Base-by-base conservation (phyloP, 805 yeast species). In the Starmerella stigmatis region DNA sequence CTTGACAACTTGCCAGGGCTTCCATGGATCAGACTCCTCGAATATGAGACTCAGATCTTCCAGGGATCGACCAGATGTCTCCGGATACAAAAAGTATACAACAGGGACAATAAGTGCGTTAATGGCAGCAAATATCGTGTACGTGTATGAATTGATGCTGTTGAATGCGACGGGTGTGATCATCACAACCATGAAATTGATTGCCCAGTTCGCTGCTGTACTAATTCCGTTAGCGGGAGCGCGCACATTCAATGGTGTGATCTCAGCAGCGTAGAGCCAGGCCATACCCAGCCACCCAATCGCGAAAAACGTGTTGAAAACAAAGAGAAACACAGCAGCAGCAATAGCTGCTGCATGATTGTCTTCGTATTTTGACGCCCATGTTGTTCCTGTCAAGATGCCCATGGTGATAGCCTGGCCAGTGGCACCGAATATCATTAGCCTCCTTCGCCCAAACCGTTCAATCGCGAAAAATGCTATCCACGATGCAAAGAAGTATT, bases 121-220 rank as follows among this genome's bases (percentile, higher is more conserved):
- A 56, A 70, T 64, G 12, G 64, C 64, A 19, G 79, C 79, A 60
- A 76, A 79, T 53, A 79, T 70, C n/a, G 75, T 62, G 57, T 77
- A 80, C 23, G 78, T 71, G 53, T 70, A 73, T 64, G 75, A 72
- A 31, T 68, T 68, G 58, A 76, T 64, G 57, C 67, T 50, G 61
- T 67, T 54, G 61, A 71, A 63, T 57, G 78, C 70, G 3, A 62
- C 56, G 6, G 88, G 88, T 2, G 67, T 62, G 26, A 65, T 53
- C 76, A 76, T 75, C 38, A 78, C 84, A 31, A 79, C 76, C 47
- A 76, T 70, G 52, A 77, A 79, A 60, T 78, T 78, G 54, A 70
- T 69, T 15, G 73, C 60, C 84, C 85, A 79, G 64, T 78, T 79
- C 46, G 77, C 69, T 41, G 79, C 75, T 7, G 82, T 76, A 12